Percentiles rank a stretch among this genome's conserved stretches.
phyloP scores from a whole-genome alignment of 129 eudicot species.

The Deinandra increscens region DNA sequence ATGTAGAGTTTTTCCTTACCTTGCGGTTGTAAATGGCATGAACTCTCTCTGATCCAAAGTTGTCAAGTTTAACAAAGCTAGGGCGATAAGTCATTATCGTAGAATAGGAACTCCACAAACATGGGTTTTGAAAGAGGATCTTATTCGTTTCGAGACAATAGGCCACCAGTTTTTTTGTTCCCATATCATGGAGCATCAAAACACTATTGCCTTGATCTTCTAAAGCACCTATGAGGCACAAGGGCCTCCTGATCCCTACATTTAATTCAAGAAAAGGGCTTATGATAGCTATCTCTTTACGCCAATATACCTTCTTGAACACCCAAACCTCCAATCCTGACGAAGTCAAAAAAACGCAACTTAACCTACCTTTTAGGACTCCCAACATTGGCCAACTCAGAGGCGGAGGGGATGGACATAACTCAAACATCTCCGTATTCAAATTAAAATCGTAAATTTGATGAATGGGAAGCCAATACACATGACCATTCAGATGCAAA shows the following conservation, averaged over 20 bases:
- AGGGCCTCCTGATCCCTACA: no score
- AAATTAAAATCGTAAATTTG: neutral
- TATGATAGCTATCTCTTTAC: neutral
- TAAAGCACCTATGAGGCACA: neutral
- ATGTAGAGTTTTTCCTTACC: no score
- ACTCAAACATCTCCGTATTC: neutral
- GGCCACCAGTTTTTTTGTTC: neutral
- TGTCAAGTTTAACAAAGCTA: neutral
- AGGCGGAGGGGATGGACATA: neutral
- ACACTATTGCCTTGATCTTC: neutral
- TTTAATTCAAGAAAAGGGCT: neutral
- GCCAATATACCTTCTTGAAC: neutral
- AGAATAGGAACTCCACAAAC: neutral
- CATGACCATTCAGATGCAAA: neutral
- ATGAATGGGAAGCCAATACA: neutral
- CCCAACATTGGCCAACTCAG: neutral
- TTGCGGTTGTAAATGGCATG: neutral
- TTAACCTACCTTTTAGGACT: no score
- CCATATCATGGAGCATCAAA: neutral
- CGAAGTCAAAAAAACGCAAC: neutral
- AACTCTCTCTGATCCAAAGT: no score
- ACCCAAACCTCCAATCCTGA: neutral
- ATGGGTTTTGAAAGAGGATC: neutral
- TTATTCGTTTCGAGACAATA: neutral
- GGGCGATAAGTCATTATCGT: neutral